A percentile compares a stretch with the other conserved stretches of the same genome.
phyloP scores from a whole-genome alignment of 495 filamentous ascomycete species.

The Clavariopsis aquatica region DNA sequence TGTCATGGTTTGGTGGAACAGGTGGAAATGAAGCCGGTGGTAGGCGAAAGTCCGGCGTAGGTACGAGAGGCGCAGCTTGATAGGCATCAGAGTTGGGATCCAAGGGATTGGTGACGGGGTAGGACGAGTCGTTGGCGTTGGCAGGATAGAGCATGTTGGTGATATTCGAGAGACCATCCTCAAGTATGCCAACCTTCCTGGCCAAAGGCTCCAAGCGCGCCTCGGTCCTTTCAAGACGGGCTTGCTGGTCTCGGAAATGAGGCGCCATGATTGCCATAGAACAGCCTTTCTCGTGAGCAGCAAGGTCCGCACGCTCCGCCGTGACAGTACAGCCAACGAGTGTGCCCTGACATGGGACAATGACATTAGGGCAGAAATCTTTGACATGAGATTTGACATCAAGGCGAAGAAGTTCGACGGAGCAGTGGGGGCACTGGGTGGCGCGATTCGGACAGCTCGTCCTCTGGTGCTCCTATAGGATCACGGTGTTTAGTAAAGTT shows the following conservation, averaged over 20 bases:
- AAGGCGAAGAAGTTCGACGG: slow-evolving; percentile 50
- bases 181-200: slow-evolving; percentile 60
- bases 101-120: slow-evolving; percentile 33
- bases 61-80: slow-evolving; percentile 19
- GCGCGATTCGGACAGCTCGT: slow-evolving; percentile 54
- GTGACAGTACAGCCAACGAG: slow-evolving; percentile 59
- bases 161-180: slow-evolving; percentile 56
- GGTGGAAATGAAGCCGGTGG: slow-evolving; percentile 35
- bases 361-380: slow-evolving; percentile 54
- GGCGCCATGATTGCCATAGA: slow-evolving; percentile 61
- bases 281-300: slow-evolving; percentile 56
- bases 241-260: slow-evolving; percentile 58
- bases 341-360: slow-evolving; percentile 56
- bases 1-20: slow-evolving; percentile 19
- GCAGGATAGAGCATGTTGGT: slow-evolving; percentile 44
- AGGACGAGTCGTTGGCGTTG: slow-evolving; percentile 32
- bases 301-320: slow-evolving; percentile 53
- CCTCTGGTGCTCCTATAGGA: slow-evolving; percentile 51
- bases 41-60: slow-evolving; percentile 37
- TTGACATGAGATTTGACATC: slow-evolving; percentile 55
- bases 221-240: slow-evolving; percentile 58
- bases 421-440: slow-evolving; percentile 58
- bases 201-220: slow-evolving; percentile 58
- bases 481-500: slow-evolving; percentile 10
- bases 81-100: slow-evolving; percentile 32